phyloP scores from a whole-genome alignment of 75 land plant genomes.

The Cryptomeria japonica region DNA sequence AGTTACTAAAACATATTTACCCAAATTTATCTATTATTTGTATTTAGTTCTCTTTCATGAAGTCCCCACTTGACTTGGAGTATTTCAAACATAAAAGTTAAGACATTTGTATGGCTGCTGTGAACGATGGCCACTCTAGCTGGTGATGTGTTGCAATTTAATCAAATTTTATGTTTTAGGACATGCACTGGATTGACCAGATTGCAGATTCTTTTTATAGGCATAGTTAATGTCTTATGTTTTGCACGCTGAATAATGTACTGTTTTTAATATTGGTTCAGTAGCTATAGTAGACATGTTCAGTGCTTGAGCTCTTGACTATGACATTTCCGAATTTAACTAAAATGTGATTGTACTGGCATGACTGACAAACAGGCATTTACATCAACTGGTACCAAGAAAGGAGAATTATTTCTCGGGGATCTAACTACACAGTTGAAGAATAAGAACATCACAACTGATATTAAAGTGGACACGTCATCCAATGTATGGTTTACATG shows the following conservation, averaged over 20 bases:
- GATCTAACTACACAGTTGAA: constrained; percentile 70
- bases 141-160: background rate
- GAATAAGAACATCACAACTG: constrained; percentile 74
- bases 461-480: constrained; percentile 78
- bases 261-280: background rate
- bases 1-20: background rate
- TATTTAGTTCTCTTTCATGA: background rate
- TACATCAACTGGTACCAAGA: constrained; percentile 69
- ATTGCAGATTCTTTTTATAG: background rate
- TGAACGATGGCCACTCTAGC: background rate
- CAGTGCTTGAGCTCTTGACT: background rate
- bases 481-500: constrained; percentile 50
- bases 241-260: background rate
- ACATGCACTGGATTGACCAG: background rate
- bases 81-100: background rate
- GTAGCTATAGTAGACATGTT: background rate
- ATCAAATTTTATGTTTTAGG: background rate
- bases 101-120: background rate
- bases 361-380: constrained; percentile 42
- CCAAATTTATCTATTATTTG: background rate
- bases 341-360: background rate
- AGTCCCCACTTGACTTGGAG: background rate
- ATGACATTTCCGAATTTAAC: background rate
- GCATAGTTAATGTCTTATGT: background rate
- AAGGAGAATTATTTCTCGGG: constrained; percentile 66